Evolutionary conservation across 805 yeast species (phyloP).

Genomic region (Metschnikowia anglica): DNA sequence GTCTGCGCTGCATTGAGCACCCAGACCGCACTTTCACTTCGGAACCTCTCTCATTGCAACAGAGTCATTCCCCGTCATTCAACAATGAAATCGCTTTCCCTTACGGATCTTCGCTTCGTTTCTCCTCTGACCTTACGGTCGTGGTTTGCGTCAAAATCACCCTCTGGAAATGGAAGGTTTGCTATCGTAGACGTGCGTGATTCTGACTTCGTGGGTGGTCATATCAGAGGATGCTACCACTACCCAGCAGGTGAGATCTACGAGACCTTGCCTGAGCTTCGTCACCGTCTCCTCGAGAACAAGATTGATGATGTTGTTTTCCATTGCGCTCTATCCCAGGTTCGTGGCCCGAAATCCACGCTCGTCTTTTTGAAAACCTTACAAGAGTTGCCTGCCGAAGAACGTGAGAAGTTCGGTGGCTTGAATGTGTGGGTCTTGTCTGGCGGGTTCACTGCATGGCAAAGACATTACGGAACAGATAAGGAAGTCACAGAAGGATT

Average conservation of each 20-base stretch:
- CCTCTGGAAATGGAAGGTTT: slow-evolving; percentile 41
- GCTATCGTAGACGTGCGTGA: slow-evolving; percentile 84
- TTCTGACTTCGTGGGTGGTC: slow-evolving; percentile 77
- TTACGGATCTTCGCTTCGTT: slow-evolving; percentile 46
- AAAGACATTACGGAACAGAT: slow-evolving; percentile 68
- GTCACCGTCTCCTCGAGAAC: slow-evolving; percentile 30
- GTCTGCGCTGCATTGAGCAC: slow-evolving; percentile 9
- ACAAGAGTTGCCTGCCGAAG: slow-evolving; percentile 29
- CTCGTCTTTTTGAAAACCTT: slow-evolving; percentile 54
- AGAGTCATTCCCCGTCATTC: not conserved
- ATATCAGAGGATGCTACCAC: slow-evolving; percentile 55
- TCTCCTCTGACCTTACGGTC: slow-evolving; percentile 44
- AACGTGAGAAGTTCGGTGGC: slow-evolving; percentile 25
- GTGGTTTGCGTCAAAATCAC: slow-evolving; percentile 46
- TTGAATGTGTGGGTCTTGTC: slow-evolving; percentile 65
- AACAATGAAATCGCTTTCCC: slow-evolving; percentile 16
- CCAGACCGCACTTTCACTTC: too few relatives aligned
- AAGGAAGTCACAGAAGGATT: slow-evolving; percentile 54
- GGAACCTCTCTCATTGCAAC: too few relatives aligned
- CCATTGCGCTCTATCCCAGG: slow-evolving; percentile 90
- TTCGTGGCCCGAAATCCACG: slow-evolving; percentile 87
- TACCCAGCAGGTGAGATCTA: slow-evolving; percentile 52
- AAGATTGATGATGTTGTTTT: slow-evolving; percentile 61
- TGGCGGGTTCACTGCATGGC: slow-evolving; percentile 92
- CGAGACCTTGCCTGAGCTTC: slow-evolving; percentile 38